These are phyloP conservation scores for Cylindrotheca closterium DNA, from an alignment of 108 stramenopile genomes.

Conservation along the genomic window DNA sequence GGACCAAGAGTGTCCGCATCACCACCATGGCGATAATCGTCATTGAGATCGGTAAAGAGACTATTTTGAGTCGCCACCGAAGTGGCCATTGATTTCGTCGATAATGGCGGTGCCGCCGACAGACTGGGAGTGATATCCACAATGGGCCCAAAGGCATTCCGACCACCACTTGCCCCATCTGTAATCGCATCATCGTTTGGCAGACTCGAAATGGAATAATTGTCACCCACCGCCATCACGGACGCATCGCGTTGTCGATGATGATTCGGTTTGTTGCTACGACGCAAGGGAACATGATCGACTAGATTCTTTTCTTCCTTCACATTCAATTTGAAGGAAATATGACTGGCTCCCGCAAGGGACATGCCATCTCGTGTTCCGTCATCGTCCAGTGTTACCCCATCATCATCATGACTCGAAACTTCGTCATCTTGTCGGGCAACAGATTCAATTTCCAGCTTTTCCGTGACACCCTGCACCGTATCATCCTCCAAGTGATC, in stretches of 20 bases:
- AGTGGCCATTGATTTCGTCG: constrained; percentile 19
- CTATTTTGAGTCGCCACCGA: constrained; percentile 20
- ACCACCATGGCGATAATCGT: constrained; percentile 20
- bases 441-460: background rate
- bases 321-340: constrained; percentile 11
- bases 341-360: background rate
- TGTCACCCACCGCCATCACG: constrained; percentile 6
- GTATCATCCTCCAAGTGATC: background rate
- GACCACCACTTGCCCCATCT: constrained; percentile 19
- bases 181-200: constrained; percentile 24
- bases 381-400: background rate
- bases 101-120: background rate
- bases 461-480: background rate
- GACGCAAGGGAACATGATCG: constrained; percentile 19
- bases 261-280: too few species aligned
- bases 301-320: constrained; percentile 26
- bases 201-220: constrained; percentile 6
- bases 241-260: constrained; percentile 11
- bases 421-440: background rate
- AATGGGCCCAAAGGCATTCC: constrained; percentile 30
- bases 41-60: constrained; percentile 19
- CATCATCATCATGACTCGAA: background rate
- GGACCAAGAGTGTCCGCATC: constrained; percentile 19
- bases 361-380: background rate
- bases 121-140: constrained; percentile 36